Percentiles rank a stretch among this genome's conserved stretches.
Conservation (phyloP, 352 stramenopile species). For the Hyphochytrium catenoides region DNA sequence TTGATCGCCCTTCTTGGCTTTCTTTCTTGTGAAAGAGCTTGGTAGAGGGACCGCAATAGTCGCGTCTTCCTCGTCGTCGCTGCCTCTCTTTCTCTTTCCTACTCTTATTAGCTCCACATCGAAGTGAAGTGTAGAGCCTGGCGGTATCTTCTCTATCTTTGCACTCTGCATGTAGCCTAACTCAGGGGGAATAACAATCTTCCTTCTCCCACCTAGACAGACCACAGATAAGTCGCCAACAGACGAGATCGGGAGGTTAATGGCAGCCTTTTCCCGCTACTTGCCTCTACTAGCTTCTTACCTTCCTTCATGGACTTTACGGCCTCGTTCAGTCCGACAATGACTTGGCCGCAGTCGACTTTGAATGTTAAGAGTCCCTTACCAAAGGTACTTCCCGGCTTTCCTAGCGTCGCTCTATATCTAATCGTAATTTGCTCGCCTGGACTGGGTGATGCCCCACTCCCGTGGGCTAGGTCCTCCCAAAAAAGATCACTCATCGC, state of each 20-base stretch:
- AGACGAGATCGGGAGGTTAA: no score
- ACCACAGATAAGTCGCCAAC: no score
- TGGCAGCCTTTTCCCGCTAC: no score
- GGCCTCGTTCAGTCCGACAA: conserved; percentile 48
- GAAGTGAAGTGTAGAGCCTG: conserved; percentile 42
- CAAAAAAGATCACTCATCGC: conserved; percentile 26
- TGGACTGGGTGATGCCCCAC: conserved; percentile 18
- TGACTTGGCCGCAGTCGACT: conserved; percentile 35
- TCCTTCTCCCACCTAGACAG: conserved; percentile 21
- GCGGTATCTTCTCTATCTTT: conserved; percentile 44
- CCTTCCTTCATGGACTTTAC: conserved; percentile 49
- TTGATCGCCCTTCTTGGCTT: conserved; percentile 1
- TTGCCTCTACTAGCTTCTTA: no score
- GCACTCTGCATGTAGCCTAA: conserved; percentile 29
- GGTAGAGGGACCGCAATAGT: conserved; percentile 36
- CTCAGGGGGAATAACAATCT: conserved; percentile 29
- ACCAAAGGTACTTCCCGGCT: conserved; percentile 32
- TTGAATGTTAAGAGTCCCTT: conserved; percentile 23
- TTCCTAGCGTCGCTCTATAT: conserved; percentile 26
- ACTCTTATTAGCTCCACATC: conserved; percentile 47
- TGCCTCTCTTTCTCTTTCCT: conserved; percentile 35
- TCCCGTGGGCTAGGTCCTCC: conserved; percentile 23
- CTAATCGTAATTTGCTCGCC: conserved; percentile 47
- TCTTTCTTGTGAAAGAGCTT: conserved; percentile 39
- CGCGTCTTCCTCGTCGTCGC: conserved; percentile 25